Evolutionary conservation across 225 moss, liverwort and hornwort species (phyloP), one percentile per base, ranked within the genome.

Genomic region (Sphagnum tenellum): DNA sequence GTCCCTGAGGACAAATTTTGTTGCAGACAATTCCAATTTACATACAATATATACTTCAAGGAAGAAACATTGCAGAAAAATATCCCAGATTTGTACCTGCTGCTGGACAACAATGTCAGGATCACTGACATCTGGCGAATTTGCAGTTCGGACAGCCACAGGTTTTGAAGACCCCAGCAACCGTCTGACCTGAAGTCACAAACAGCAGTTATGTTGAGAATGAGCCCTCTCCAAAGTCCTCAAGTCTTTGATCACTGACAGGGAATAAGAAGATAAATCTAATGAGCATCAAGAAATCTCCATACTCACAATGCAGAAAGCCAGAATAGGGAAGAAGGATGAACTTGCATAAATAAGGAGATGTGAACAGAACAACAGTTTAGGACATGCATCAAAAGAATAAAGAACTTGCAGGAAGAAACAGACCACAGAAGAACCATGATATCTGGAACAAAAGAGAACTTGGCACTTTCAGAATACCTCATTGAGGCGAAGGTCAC

Each of bases 21-120:
- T 29, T 29, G 29, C 29, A 29, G 29, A 29, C 29, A 29, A 29
- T 29, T 29, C 29, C 29, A 29, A 1, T 29, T 29, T 29, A 29
- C 29, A 29, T 29, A 29, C 0, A 29, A 29, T 29, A 29, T 29
- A 1, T 29, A 29, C 29, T 29, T 0, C 29, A 48, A 60, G 50
- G 53, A 47, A 64, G 46, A 64, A 64, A 46, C 9, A 8, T 3
- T 13, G 44, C 44, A 60, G 7, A 2, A 60, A 13, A 8, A 60
- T 8, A 60, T 7, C 60, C 13, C 7, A 60, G 13, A 60, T 60
- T 45, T 13, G 13, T 60, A 77, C 77, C 73, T 89, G 96, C 78
- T 96, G 96, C 77, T 92, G 96, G 70, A 89, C 90, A 63, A 96
- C 88, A 64, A 92, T 88, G 73, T 96, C 96, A 64, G 96, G 96